Conservation (phyloP, 495 filamentous ascomycete species). For the Aspergillus saccharolyticus region DNA sequence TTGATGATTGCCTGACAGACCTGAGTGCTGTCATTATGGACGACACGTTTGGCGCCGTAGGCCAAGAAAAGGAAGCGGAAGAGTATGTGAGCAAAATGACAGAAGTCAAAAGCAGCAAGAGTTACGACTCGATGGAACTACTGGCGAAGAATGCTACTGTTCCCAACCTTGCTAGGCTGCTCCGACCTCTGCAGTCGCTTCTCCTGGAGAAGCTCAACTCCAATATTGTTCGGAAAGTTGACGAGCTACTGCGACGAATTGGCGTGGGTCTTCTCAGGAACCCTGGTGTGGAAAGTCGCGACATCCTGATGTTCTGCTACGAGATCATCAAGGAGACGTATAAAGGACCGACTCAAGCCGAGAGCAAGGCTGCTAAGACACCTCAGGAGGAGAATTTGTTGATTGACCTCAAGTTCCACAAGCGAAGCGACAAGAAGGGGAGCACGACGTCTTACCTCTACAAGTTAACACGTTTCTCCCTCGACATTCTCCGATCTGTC, state of each 20-base stretch:
- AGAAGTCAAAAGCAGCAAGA: slow-evolving; percentile 96
- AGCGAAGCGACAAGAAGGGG: slow-evolving; percentile 56
- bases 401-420: slow-evolving; percentile 66
- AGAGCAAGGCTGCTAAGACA: slow-evolving; percentile 44
- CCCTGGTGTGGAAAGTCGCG: slow-evolving; percentile 63
- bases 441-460: slow-evolving; percentile 69
- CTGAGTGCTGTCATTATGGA: slow-evolving; percentile 89
- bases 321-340: slow-evolving; percentile 87
- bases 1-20: slow-evolving; percentile 80
- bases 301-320: slow-evolving; percentile 87
- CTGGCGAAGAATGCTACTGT: slow-evolving; percentile 76
- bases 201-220: slow-evolving; percentile 77
- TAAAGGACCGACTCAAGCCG: slow-evolving; percentile 35
- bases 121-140: slow-evolving; percentile 94
- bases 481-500: slow-evolving; percentile 77
- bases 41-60: slow-evolving; percentile 93
- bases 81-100: slow-evolving; percentile 94
- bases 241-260: slow-evolving; percentile 82
- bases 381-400: slow-evolving; percentile 66
- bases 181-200: slow-evolving; percentile 69
- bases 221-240: slow-evolving; percentile 77
- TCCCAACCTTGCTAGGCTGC: slow-evolving; percentile 63
- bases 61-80: slow-evolving; percentile 94
- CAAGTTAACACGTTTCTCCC: slow-evolving; percentile 79
- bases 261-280: slow-evolving; percentile 78